Evolutionary conservation across 805 yeast genomes (phyloP).

Genomic region (Saturnispora diversa): DNA sequence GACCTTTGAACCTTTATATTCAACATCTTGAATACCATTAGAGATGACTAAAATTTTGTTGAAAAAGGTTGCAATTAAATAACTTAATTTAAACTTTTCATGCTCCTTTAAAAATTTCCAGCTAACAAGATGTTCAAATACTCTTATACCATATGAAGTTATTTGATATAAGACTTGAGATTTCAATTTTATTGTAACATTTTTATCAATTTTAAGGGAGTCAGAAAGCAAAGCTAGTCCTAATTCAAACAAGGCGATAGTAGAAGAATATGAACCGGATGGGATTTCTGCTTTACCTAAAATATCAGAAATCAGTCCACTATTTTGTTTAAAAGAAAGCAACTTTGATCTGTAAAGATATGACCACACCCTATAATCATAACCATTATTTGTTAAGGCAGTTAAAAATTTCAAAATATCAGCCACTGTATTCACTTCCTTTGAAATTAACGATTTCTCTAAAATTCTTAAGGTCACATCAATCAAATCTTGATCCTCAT

Average conservation of each 20-base stretch:
- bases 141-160: conserved; percentile 48
- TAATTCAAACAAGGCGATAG: conserved; percentile 51
- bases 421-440: conserved; percentile 40
- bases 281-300: conserved; percentile 69
- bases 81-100: conserved; percentile 58
- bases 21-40: conserved; percentile 43
- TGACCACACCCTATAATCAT: conserved; percentile 71
- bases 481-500: conserved; percentile 29
- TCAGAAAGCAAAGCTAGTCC: conserved; percentile 45
- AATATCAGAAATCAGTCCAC: conserved; percentile 53
- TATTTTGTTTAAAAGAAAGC: conserved; percentile 52
- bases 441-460: conserved; percentile 55
- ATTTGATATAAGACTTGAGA: conserved; percentile 48
- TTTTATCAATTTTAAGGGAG: conserved; percentile 35
- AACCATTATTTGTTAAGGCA: conserved; percentile 35
- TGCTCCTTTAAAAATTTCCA: conserved; percentile 55
- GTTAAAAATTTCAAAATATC: conserved; percentile 43
- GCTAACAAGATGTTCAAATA: conserved; percentile 64
- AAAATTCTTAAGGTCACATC: conserved; percentile 59
- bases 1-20: conserved; percentile 32
- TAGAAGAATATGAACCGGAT: conserved; percentile 56
- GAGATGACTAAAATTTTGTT: conserved; percentile 43
- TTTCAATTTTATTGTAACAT: conserved; percentile 36
- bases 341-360: conserved; percentile 61
- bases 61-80: conserved; percentile 46